Percentiles rank a stretch among this genome's conserved stretches.
Evolutionary conservation across 139 green algal species (phyloP).

Genomic region (Astrephomene gubernaculifera): DNA sequence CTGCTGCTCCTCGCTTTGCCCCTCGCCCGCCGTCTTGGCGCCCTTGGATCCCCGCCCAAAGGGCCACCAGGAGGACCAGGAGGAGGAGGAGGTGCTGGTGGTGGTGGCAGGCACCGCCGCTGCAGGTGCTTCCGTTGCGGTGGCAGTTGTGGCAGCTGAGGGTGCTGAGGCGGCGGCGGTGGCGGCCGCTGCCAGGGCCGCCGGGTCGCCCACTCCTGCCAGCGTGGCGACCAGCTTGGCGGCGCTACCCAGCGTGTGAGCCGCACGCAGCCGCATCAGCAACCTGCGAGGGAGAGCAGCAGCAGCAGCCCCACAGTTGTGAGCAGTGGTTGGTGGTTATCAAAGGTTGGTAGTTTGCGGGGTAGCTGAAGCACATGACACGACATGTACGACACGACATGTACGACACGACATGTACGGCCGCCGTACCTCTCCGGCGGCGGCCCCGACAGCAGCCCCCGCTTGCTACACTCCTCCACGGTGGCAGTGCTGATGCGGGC

Average conservation of each 20-base stretch:
- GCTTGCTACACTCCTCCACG: background rate
- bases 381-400: no score
- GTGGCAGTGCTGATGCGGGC: background rate
- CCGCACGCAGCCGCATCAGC: conserved; percentile 23
- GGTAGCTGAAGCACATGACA: no score
- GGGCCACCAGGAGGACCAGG: conserved; percentile 25
- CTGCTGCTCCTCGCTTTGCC: background rate
- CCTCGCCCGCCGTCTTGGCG: background rate
- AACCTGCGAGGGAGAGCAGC: no score
- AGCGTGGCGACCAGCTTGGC: conserved; percentile 33
- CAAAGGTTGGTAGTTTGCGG: no score
- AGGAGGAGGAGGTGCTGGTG: background rate
- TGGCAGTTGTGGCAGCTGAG: background rate
- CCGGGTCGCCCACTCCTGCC: conserved; percentile 7
- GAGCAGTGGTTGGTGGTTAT: no score
- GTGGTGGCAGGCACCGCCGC: background rate
- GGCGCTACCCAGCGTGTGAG: conserved; percentile 14
- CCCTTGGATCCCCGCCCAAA: background rate
- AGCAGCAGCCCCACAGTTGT: no score
- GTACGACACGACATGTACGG: no score
- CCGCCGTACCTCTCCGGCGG: conserved; percentile 23
- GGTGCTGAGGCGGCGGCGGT: background rate
- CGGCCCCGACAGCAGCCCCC: conserved; percentile 23
- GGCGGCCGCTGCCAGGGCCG: background rate
- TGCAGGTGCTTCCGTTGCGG: no score